phyloP scores from a whole-genome alignment of 805 yeast species.

The Jamesozyma piceae region DNA sequence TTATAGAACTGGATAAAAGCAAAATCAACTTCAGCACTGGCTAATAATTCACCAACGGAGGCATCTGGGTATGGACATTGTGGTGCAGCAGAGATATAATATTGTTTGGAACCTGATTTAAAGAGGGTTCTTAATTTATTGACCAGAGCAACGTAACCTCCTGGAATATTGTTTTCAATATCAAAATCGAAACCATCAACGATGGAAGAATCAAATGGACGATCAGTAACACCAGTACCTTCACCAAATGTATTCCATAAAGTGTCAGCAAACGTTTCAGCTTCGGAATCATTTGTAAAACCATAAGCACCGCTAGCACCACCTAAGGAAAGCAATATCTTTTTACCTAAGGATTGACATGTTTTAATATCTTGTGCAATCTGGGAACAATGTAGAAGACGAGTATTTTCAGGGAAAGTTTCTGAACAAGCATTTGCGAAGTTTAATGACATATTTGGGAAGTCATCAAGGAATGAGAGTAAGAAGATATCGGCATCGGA shows the following conservation, averaged over 20 bases:
- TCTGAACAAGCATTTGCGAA: constrained; percentile 47
- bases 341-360: constrained; percentile 75
- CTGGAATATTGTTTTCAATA: constrained; percentile 54
- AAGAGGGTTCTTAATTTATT: constrained; percentile 43
- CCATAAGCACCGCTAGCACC: constrained; percentile 81
- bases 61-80: constrained; percentile 87
- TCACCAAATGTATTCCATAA: constrained; percentile 57
- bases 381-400: constrained; percentile 39
- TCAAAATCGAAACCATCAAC: constrained; percentile 93
- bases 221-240: constrained; percentile 46
- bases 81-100: constrained; percentile 82
- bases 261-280: constrained; percentile 48
- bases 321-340: constrained; percentile 63
- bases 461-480: constrained; percentile 58
- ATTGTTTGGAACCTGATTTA: constrained; percentile 46
- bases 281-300: constrained; percentile 68
- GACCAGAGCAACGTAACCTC: constrained; percentile 62
- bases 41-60: constrained; percentile 48
- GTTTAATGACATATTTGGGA: constrained; percentile 46
- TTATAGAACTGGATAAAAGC: constrained; percentile 86
- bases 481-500: constrained; percentile 63
- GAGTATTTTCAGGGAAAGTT: constrained; percentile 27
- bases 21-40: constrained; percentile 59
- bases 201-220: constrained; percentile 62
- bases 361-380: constrained; percentile 60